Evolutionary conservation across 768 basidiomycete species (phyloP).

Genomic region (Xerocomus spinulosus): DNA sequence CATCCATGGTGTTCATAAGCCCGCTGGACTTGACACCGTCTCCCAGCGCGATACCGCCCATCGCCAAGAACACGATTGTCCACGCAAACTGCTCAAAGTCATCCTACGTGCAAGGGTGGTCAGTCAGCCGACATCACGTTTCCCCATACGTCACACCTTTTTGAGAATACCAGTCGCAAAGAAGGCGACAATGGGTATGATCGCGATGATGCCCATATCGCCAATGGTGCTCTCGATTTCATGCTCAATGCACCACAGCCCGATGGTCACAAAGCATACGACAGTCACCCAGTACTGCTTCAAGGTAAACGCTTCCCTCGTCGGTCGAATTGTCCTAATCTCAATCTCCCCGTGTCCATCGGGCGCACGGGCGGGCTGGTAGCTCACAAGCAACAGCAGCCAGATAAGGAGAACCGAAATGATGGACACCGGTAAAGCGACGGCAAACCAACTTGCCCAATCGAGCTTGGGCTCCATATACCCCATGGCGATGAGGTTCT

Average conservation of each 20-base stretch:
- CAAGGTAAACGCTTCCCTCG: constrained; percentile 71
- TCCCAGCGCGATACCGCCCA: constrained; percentile 97
- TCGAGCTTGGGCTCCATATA: constrained; percentile 81
- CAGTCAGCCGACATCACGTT: not conserved
- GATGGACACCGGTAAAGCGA: constrained; percentile 86
- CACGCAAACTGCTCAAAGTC: constrained; percentile 94
- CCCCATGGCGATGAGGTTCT: constrained; percentile 91
- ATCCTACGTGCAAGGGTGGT: constrained; percentile 45
- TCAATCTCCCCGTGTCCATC: constrained; percentile 74
- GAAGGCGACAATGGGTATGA: constrained; percentile 89
- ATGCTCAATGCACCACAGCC: constrained; percentile 85
- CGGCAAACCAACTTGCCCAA: constrained; percentile 92
- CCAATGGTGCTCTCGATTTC: constrained; percentile 71
- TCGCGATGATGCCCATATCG: constrained; percentile 97
- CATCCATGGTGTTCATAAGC: constrained; percentile 74
- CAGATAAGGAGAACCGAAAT: constrained; percentile 89
- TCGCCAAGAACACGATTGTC: constrained; percentile 93
- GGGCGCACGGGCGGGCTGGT: constrained; percentile 66
- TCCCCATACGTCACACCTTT: constrained; percentile 53
- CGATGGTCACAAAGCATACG: constrained; percentile 82
- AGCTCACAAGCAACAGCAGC: constrained; percentile 80
- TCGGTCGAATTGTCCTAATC: constrained; percentile 81
- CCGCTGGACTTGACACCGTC: constrained; percentile 91
- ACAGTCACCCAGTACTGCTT: constrained; percentile 90
- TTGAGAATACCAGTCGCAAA: constrained; percentile 91